A percentile compares a stretch with the other conserved stretches of the same genome.
These are phyloP conservation scores for Lepraria neglecta DNA, from an alignment of 495 filamentous ascomycete genomes.

Conservation along the genomic window DNA sequence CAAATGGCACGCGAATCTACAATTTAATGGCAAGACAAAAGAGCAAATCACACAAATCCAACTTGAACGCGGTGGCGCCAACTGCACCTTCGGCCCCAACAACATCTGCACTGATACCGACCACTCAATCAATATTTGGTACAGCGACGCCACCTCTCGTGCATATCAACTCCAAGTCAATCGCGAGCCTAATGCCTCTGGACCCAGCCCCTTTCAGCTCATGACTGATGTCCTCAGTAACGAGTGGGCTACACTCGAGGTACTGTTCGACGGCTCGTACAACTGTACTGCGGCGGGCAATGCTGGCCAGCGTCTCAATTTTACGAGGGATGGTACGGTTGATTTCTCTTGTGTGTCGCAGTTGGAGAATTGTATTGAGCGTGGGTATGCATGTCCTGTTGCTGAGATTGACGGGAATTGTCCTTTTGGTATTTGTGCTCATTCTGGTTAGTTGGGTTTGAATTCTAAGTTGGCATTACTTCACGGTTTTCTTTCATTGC, in stretches of 20 bases:
- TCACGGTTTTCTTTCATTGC: too few relatives aligned
- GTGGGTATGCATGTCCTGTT: constrained; percentile 1
- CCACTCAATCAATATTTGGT: neutral
- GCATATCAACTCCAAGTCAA: neutral
- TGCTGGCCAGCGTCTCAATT: neutral
- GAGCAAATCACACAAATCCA: neutral
- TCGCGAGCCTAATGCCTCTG: neutral
- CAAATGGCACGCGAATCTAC: neutral
- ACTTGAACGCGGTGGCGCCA: neutral
- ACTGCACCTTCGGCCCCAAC: constrained; percentile 7
- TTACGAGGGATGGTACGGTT: neutral
- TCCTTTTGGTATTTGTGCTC: neutral
- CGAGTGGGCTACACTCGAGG: constrained; percentile 1
- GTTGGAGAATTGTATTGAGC: neutral
- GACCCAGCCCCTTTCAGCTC: neutral
- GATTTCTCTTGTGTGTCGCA: constrained; percentile 7
- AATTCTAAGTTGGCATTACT: too few relatives aligned
- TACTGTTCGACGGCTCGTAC: constrained; percentile 13
- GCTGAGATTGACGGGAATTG: neutral
- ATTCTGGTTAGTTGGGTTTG: neutral
- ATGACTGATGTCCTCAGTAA: constrained; percentile 12
- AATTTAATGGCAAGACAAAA: neutral
- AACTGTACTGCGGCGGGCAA: constrained; percentile 1
- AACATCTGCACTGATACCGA: constrained; percentile 10
- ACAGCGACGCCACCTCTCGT: constrained; percentile 10